These are phyloP conservation scores for Phialemonium atrogriseum DNA, from an alignment of 2,329 filamentous ascomycete species.

Conservation along the genomic window DNA sequence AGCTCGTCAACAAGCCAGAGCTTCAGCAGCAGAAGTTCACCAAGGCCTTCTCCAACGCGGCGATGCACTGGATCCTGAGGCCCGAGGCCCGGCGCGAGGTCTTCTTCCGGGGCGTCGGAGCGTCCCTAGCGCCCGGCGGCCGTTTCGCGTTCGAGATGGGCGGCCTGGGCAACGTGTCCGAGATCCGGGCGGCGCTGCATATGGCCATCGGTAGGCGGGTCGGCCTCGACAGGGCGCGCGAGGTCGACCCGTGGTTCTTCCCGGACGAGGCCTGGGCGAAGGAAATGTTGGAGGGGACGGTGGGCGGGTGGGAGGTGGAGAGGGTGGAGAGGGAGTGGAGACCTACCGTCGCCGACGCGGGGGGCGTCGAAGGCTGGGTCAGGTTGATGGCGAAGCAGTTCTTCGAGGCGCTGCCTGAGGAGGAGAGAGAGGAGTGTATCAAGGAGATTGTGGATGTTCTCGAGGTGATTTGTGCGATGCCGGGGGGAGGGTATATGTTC, in stretches of 20 bases:
- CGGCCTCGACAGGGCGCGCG: constrained; percentile 36
- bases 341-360: constrained; percentile 49
- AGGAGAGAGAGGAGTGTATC: constrained; percentile 42
- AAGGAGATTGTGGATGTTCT: constrained; percentile 46
- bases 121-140: constrained; percentile 45
- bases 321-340: constrained; percentile 55
- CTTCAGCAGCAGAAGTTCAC: constrained; percentile 31
- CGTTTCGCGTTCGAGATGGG: constrained; percentile 63
- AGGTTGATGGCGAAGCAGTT: constrained; percentile 53
- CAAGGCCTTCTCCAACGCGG: constrained; percentile 60
- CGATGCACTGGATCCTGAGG: constrained; percentile 59
- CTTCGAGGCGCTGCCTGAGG: constrained; percentile 41
- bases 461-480: constrained; percentile 43
- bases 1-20: constrained; percentile 23
- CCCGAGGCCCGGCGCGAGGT: constrained; percentile 28
- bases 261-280: constrained; percentile 54
- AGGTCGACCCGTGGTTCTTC: constrained; percentile 62
- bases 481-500: constrained; percentile 47
- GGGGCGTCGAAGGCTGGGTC: constrained; percentile 59
- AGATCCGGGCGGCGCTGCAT: constrained; percentile 51
- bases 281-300: constrained; percentile 29
- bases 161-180: constrained; percentile 58
- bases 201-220: constrained; percentile 43
- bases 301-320: constrained; percentile 41
- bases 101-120: constrained; percentile 46